Evolutionary conservation across 495 filamentous ascomycete species (phyloP), one percentile per base, ranked within the genome.

Genomic region (Apiosordaria backusii): DNA sequence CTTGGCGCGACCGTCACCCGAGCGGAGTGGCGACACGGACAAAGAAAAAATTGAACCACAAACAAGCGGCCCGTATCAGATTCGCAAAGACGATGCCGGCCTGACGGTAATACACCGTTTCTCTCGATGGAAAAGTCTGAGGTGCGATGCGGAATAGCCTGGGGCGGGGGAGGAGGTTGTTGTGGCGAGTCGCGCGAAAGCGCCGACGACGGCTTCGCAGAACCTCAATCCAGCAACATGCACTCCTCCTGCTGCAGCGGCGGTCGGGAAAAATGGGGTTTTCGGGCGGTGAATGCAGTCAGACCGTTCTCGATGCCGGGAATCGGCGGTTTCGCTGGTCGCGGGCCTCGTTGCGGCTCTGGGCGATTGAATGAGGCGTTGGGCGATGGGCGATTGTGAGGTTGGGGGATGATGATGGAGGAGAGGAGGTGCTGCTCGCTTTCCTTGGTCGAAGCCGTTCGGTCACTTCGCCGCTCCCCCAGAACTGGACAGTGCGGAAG

Each of bases 141-240:
- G 40, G 25, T 40, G 52, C 52, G 71, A 72, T 72, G 74, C 67
- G 74, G 35, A 61, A 71, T 50, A 74, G 71, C 26, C 26, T 74
- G 40, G 68, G 61, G 63, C 70, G 59, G 63, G 66, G 70, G 72
- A 73, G 65, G 68, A 73, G 70, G 69, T 66, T 74, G 73, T 67
- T 74, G 73, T 73, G 73, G 74, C 77, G 69, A 78, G 74, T 73
- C 75, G 75, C 77, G 77, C 76, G 73, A 79, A 72, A 75, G 69
- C 74, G 78, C 73, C 72, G 71, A 75, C 65, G 66, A 62, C 62
- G 66, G 66, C 57, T 57, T 64, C 70, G 68, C 66, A 62, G 62
- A 70, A 54, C 62, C 67, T 60, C 69, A 61, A 60, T 40, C 65
- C 61, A 60, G 63, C 67, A 67, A 64, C 63, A 62, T 54, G 52